Base-by-base conservation (phyloP, 768 basidiomycete species). In the Solioccasus polychromus region DNA sequence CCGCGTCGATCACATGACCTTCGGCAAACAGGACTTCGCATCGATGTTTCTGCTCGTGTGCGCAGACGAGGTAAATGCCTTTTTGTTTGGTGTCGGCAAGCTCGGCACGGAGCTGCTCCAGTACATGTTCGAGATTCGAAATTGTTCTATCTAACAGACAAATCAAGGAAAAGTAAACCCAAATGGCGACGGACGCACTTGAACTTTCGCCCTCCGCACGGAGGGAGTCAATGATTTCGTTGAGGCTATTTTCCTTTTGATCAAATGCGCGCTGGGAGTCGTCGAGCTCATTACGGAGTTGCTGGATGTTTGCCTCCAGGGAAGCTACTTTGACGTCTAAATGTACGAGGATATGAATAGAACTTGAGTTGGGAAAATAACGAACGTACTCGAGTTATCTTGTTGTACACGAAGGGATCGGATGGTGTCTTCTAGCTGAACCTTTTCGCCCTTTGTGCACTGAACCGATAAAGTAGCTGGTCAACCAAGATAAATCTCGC, bases 11-110 rank as follows among this genome's bases (percentile, higher is more conserved):
- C 15, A 29, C 6, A 12, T 19, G 25, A 6, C 39, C 47, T 4
- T 30, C 34, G 1, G 24, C 14, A 19, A 31, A 51, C 36, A 53
- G 4, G 3, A 7, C n/a, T 34, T 51, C 45, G 14, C 52, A 52
- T 8, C 18, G 45, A 34, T 44, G 22, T 39, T 46, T 50, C 32
- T 32, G 41, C 19, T 32, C 35, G 17, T 51, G 25, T 0, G 22
- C 38, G 19, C 7, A 19, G n/a, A 37, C 18, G 14, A 49, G 15
- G 11, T 50, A 25, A 1, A 2, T 1, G 14, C 45, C 25, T 8
- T 19, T 18, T 11, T 38, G 7, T n/a, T 30, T 8, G 10, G 35
- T 19, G 1, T 46, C 25, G 2, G 17, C 5, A 1, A 39, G 22
- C 14, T 48, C n/a, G 8, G 11, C 10, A n/a, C 5, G 43, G 18